Evolutionary conservation across 345 rosid genomes (phyloP).

Genomic region (Moricandia arvensis): DNA sequence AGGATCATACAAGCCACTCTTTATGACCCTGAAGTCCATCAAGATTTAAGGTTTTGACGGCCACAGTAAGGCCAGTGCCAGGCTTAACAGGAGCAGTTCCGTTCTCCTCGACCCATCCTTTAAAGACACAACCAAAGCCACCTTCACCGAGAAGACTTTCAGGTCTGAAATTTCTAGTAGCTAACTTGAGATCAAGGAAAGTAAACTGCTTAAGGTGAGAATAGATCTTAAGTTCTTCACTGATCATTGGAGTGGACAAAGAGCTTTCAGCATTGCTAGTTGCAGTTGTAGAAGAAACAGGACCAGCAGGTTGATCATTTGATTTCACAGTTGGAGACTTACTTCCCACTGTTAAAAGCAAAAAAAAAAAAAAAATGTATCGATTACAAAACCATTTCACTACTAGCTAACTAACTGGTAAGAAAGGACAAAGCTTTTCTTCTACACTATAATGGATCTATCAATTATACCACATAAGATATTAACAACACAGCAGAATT

Average conservation of each 20-base stretch:
- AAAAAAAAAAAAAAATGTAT: background rate
- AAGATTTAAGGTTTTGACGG: constrained; percentile 93
- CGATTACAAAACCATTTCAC: constrained; percentile 12
- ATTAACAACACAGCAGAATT: too few relatives aligned
- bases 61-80: constrained; percentile 96
- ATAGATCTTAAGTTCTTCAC: constrained; percentile 89
- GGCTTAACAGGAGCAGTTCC: constrained; percentile 99
- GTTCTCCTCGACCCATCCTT: constrained; percentile 97
- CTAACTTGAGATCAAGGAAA: constrained; percentile 89
- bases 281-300: constrained; percentile 66
- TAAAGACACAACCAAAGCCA: constrained; percentile 98
- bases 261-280: constrained; percentile 85
- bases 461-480: too few relatives aligned
- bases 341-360: constrained; percentile 48
- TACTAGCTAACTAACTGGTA: background rate
- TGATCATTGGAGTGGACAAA: constrained; percentile 79
- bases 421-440: background rate
- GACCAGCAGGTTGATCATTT: constrained; percentile 69
- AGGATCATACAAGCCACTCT: constrained; percentile 89
- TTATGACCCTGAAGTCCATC: constrained; percentile 99
- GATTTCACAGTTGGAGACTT: constrained; percentile 65
- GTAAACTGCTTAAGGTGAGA: constrained; percentile 75
- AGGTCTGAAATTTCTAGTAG: constrained; percentile 95
- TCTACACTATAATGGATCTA: background rate
- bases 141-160: constrained; percentile 99